Evolutionary conservation across 164 flowering plant species (phyloP).

Genomic region (Platanus orientalis): DNA sequence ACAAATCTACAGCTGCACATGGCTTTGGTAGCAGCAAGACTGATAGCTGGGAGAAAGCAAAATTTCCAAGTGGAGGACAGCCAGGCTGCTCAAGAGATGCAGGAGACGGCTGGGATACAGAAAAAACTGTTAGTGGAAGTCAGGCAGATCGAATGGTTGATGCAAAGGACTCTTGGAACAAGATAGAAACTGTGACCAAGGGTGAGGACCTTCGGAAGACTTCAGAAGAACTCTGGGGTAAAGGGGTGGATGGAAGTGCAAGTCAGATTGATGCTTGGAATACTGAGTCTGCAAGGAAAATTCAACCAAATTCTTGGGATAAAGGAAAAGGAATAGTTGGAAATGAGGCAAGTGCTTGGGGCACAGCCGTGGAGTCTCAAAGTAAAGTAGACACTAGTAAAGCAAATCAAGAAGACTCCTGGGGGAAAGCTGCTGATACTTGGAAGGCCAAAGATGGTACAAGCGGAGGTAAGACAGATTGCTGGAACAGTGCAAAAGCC

Average conservation of each 20-base stretch:
- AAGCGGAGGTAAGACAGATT: conserved; percentile 18
- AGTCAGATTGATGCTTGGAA: conserved; percentile 9
- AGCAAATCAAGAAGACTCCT: conserved; percentile 18
- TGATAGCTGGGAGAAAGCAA: conserved; percentile 31
- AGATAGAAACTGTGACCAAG: background rate
- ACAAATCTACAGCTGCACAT: conserved; percentile 16
- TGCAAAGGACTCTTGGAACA: conserved; percentile 9
- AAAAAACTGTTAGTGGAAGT: background rate
- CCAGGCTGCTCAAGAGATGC: conserved; percentile 10
- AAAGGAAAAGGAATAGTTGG: conserved; percentile 19
- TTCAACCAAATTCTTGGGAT: conserved; percentile 19
- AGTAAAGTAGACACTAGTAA: conserved; percentile 3
- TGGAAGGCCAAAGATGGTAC: conserved; percentile 19
- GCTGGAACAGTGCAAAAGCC: conserved; percentile 24
- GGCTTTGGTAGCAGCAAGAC: conserved; percentile 21
- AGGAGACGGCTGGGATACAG: conserved; percentile 22
- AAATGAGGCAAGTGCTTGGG: conserved; percentile 17
- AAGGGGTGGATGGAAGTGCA: conserved; percentile 8
- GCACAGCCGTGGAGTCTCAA: conserved; percentile 17
- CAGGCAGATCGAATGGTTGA: conserved; percentile 7
- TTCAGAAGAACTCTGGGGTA: conserved; percentile 13
- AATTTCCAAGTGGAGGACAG: conserved; percentile 11
- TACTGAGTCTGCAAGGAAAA: conserved; percentile 10
- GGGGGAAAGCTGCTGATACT: conserved; percentile 32
- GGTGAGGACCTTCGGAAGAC: conserved; percentile 3